A percentile compares a stretch with the other conserved stretches of the same genome.
Conservation (phyloP, 2,329 filamentous ascomycete species). For the Epichloe coenophiala region DNA sequence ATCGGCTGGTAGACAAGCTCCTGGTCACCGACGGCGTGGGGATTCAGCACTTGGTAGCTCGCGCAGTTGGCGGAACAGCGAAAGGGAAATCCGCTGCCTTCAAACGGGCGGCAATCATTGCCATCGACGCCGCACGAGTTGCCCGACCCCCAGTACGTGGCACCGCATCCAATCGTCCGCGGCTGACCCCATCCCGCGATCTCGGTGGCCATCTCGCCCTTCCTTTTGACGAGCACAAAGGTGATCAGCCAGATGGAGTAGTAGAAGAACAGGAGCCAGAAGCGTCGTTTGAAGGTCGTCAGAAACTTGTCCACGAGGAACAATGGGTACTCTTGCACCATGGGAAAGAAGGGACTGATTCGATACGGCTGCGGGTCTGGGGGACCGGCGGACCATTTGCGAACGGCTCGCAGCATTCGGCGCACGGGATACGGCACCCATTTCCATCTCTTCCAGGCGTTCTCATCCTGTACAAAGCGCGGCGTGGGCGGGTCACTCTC, state of each 20-base stretch:
- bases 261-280: slow-evolving; percentile 44
- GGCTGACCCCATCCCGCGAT: slow-evolving; percentile 56
- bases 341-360: slow-evolving; percentile 50
- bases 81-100: slow-evolving; percentile 56
- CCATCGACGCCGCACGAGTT: slow-evolving; percentile 66
- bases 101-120: slow-evolving; percentile 61
- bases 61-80: slow-evolving; percentile 62
- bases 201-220: slow-evolving; percentile 44
- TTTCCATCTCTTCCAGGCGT: slow-evolving; percentile 32
- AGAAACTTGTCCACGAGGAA: slow-evolving; percentile 48
- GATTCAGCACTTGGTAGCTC: slow-evolving; percentile 51
- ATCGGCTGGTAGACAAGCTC: slow-evolving; percentile 50
- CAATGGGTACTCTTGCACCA: slow-evolving; percentile 54
- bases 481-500: slow-evolving; percentile 34
- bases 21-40: slow-evolving; percentile 60
- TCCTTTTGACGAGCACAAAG: slow-evolving; percentile 55
- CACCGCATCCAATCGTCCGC: slow-evolving; percentile 50
- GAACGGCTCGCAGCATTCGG: slow-evolving; percentile 27
- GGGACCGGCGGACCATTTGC: slow-evolving; percentile 43
- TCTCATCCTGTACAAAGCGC: slow-evolving; percentile 45
- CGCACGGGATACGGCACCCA: slow-evolving; percentile 47
- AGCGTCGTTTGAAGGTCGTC: slow-evolving; percentile 43
- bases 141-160: slow-evolving; percentile 55
- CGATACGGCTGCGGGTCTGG: slow-evolving; percentile 30
- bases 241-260: slow-evolving; percentile 55